Evolutionary conservation across 352 stramenopile genomes (phyloP), one percentile per base, ranked within the genome.

Genomic region (Pythium vanterpoolii): DNA sequence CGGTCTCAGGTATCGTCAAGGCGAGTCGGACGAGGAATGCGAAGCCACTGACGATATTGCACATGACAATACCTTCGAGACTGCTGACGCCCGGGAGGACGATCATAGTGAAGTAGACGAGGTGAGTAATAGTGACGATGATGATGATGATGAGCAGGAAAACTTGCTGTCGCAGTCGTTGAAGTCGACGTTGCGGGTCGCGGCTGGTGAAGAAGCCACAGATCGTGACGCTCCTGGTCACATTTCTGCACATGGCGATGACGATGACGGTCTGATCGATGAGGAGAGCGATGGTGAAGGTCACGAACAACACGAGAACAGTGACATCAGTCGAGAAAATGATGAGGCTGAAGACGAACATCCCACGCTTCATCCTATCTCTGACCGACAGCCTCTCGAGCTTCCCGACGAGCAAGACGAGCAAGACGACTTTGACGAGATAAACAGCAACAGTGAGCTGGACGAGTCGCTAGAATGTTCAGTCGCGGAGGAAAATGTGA

Each of bases 131-230:
- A 6, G 31, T 21, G 52, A 47, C 10, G 42, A 56, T 33, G 42
- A 27, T 24, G 47, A 39, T 4, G 34, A 51, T 2, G 11, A 42
- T 0, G 47, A 36, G 5, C 44, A 51, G 18, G 43, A 63, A 4
- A 39, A 53, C 13, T 44, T 19, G 16, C 39, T 63, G 18, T 60
- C 60, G 6, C 51, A 56, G 30, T 61, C 51, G 16, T 28, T 56
- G 3, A 51, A 60, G 19, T 24, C 26, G 21, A 65, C 54, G 58
- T 11, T 61, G 18, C 43, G 51, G n/a, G 8, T 51, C 23, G 31
- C 39, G 16, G 28, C 36, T 21, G 34, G 33, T 39, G 60, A 54
- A 39, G 44, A 62, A 14, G 44, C 47, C 43, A 42, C 18, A 16
- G 34, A 18, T 42, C 34, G 18, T 42, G 34, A n/a, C n/a, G n/a